Percentiles rank a stretch among this genome's conserved stretches.
These are phyloP conservation scores for Cryptosporidium tyzzeri DNA, from an alignment of 169 alveolate genomes.

Conservation along the genomic window DNA sequence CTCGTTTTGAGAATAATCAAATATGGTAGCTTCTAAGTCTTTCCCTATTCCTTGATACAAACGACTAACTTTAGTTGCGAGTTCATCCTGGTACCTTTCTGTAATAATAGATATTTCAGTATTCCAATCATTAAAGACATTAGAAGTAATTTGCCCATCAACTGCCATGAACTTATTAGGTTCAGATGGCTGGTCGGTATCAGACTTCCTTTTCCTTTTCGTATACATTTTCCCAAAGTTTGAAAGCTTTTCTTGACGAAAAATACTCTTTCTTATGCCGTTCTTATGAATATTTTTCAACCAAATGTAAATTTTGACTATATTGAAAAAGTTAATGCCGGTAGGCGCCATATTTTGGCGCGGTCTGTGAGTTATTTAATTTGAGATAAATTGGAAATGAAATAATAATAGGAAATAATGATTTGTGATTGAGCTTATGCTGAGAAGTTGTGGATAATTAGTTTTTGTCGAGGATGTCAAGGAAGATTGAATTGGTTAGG, in stretches of 20 bases:
- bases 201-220: conserved; percentile 31
- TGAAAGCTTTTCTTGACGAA: neutral
- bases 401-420: neutral
- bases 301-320: conserved; percentile 10
- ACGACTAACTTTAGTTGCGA: conserved; percentile 1
- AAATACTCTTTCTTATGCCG: conserved; percentile 1
- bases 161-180: neutral
- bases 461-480: conserved; percentile 1
- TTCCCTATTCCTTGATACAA: conserved; percentile 51
- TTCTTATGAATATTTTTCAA: neutral
- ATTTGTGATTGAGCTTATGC: neutral
- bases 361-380: conserved; percentile 14
- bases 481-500: conserved; percentile 41
- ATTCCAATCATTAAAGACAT: conserved; percentile 67
- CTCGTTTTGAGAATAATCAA: conserved; percentile 23
- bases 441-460: neutral
- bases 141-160: neutral
- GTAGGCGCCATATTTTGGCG: conserved; percentile 21
- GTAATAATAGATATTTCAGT: conserved; percentile 35
- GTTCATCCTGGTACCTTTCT: conserved; percentile 17
- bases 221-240: conserved; percentile 5
- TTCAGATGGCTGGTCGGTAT: neutral
- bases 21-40: conserved; percentile 11
- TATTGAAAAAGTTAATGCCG: neutral
- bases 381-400: neutral